Base-by-base conservation (phyloP, 805 yeast genomes). In the Blastobotrys chiropterorum region DNA sequence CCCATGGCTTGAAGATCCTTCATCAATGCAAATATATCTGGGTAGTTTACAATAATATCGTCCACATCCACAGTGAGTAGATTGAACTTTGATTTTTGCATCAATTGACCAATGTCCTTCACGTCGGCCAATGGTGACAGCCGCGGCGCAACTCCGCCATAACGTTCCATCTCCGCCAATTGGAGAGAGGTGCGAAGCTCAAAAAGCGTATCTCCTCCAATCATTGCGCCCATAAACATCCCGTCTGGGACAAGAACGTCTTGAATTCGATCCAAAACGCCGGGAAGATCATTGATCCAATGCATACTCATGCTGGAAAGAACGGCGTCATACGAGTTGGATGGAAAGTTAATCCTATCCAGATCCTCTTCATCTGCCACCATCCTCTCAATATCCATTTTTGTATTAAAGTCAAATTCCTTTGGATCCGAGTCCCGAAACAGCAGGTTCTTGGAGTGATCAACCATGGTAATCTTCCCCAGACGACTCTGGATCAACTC, bases 281-380 rank as follows among this genome's bases (percentile, higher is more conserved):
- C 72, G 0, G 95, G 95, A n/a, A 88, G 73, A 59, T 88, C 90
- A 61, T 88, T 88, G 53, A 86, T 81, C 96, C 96, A 88, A 66
- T 88, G 95, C 63, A 88, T 63, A 19, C 86, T 77, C 57, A 86
- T 66, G 63, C 85, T 86, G 1, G 90, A 82, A 2, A 88, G 65
- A 1, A 87, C 85, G 2, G 89, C 85, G 64, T 86, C 90, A 61
- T 76, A 85, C 16, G 73, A 67, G 49, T 73, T 68, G 6, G 69
- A 58, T 38, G 49, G 61, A 26, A 82, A 66, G 13, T 65, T 62
- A 2, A 71, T 72, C 54, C 76, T 76, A 52, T 70, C 69, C 60
- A 81, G 75, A 5, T 55, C 46, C 63, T 87, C 96, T 61, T 88
- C 95, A 63, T 88, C 94, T 2, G 77, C 79, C 4, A 76, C 80